These are phyloP conservation scores for Paraconiothyrium brasiliense DNA, from an alignment of 2,329 filamentous ascomycete species.

Conservation along the genomic window DNA sequence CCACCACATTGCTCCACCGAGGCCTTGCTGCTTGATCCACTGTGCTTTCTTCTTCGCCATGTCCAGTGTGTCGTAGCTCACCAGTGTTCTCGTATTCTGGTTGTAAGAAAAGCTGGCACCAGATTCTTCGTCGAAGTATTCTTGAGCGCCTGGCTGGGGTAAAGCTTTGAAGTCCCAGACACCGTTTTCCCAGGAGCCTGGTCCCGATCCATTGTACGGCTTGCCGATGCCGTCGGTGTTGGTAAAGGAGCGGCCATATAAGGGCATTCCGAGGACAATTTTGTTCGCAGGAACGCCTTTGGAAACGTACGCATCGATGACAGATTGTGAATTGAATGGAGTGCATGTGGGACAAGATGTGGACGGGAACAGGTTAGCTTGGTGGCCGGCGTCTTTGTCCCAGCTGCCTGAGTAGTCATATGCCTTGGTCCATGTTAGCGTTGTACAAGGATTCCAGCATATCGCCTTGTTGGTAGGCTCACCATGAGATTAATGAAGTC, in stretches of 20 bases:
- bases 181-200: slow-evolving; percentile 79
- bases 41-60: slow-evolving; percentile 75
- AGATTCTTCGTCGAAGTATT: slow-evolving; percentile 69
- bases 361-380: slow-evolving; percentile 78
- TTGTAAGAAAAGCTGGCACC: slow-evolving; percentile 84
- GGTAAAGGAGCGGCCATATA: slow-evolving; percentile 88
- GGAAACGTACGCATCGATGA: slow-evolving; percentile 74
- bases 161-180: slow-evolving; percentile 90
- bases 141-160: slow-evolving; percentile 72
- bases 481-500: slow-evolving; percentile 63
- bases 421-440: slow-evolving; percentile 32
- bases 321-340: slow-evolving; percentile 78
- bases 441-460: not conserved
- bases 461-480: slow-evolving; percentile 1
- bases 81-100: slow-evolving; percentile 67
- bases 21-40: slow-evolving; percentile 71
- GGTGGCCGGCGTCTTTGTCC: slow-evolving; percentile 77
- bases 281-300: slow-evolving; percentile 71
- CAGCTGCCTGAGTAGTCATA: slow-evolving; percentile 77
- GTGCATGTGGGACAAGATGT: slow-evolving; percentile 68
- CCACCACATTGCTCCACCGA: slow-evolving; percentile 98
- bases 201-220: slow-evolving; percentile 75
- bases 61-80: slow-evolving; percentile 77
- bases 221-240: slow-evolving; percentile 78
- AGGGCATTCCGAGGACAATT: slow-evolving; percentile 88